Base-by-base conservation (phyloP, 1,284 basidiomycete genomes). In the Cerrena zonata region DNA sequence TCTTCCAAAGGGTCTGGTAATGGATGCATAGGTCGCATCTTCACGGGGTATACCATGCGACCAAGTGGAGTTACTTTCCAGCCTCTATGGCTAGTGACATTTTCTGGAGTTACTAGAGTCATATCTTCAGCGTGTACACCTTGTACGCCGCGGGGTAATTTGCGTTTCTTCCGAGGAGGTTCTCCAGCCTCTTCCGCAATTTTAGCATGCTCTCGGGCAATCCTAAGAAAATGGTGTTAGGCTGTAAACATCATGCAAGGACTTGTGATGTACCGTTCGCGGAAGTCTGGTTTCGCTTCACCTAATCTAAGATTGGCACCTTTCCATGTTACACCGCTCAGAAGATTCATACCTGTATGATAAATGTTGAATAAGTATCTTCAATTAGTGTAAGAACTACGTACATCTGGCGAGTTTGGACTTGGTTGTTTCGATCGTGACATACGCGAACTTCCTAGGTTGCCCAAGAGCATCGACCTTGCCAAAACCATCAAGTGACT, bases 311-410 rank as follows among this genome's bases (percentile, higher is more conserved):
- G 67, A 57, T 84, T 88, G n/a, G 86, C 69, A 15, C 89, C 88
- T 66, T 89, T 91, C 85, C 86, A 91, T 1, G 79, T 87, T 7
- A 85, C 80, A 24, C 89, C 88, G 56, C 85, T 89, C 5, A 91
- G 72, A 3, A 80, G 61, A 59, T 82, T 89, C 64, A 89, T 71
- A 66, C 86, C 87, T 89, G 49, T 2, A 43, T n/a, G 5, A 18
- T 53, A 26, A 46, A 5, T 23, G 36, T 52, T 37, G 52, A 47
- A 36, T 48, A 18, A 37, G 49, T 37, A 45, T 44, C 50, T 26
- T 11, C 22, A 25, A 57, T n/a, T 19, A 42, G 26, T 27, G 37
- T 34, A 50, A 45, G 27, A 25, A 10, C 30, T 34, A 68, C 80
- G 56, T 57, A 89, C 89, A 91, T 71, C 74, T 77, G 5, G 79